These are phyloP conservation scores for Agaricus bisporus DNA, from an alignment of 768 basidiomycete species.

Conservation along the genomic window DNA sequence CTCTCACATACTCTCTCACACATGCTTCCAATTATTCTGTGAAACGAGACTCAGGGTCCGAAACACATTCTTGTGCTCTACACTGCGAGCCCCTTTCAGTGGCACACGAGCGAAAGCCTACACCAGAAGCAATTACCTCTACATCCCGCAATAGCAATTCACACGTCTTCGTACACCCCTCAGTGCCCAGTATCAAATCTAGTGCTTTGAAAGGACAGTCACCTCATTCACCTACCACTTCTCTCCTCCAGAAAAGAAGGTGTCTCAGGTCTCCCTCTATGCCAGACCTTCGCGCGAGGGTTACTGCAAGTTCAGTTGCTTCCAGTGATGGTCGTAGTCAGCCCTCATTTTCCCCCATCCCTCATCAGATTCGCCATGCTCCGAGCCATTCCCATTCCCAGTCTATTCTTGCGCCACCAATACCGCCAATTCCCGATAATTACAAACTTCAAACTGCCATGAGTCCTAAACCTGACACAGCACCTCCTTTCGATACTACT, in stretches of 20 bases:
- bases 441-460: neutral
- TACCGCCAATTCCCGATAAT: neutral
- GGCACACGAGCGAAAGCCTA: neutral
- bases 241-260: too few relatives aligned
- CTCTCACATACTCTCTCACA: neutral
- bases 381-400: neutral
- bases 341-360: neutral
- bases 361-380: neutral
- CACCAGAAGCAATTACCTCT: neutral
- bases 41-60: too few relatives aligned
- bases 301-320: neutral
- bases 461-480: neutral
- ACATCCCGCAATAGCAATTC: neutral
- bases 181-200: too few relatives aligned
- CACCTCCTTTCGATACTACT: neutral
- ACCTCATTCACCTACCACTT: too few relatives aligned
- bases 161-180: too few relatives aligned
- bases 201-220: too few relatives aligned
- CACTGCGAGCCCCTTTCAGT: too few relatives aligned
- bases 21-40: neutral
- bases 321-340: neutral
- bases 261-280: slow-evolving; percentile 3
- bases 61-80: too few relatives aligned
- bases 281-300: slow-evolving; percentile 2
- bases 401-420: neutral